A percentile compares a stretch with the other conserved stretches of the same genome.
Conservation (phyloP, 75 land plant species). For the Cupressus sempervirens region DNA sequence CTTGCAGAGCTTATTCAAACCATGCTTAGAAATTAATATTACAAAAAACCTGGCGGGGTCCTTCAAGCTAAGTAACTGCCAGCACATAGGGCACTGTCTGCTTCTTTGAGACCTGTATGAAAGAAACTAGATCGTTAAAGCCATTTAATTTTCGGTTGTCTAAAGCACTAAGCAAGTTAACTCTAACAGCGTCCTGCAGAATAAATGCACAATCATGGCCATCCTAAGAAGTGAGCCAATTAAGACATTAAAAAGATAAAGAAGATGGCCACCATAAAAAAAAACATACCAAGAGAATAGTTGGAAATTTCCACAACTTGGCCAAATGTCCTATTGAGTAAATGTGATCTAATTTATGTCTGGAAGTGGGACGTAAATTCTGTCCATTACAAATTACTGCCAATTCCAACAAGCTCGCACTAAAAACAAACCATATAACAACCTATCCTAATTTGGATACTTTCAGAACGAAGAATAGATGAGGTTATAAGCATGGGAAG, state of each 20-base stretch:
- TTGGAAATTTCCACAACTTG: not conserved
- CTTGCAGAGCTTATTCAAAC: conserved; percentile 5
- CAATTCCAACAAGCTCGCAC: not conserved
- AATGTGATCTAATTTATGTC: not conserved
- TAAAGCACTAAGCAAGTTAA: conserved; percentile 8
- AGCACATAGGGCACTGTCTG: conserved; percentile 99
- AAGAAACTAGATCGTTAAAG: not conserved
- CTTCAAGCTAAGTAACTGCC: conserved; percentile 81
- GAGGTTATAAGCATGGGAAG: not conserved
- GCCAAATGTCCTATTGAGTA: not conserved
- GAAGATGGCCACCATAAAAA: not conserved
- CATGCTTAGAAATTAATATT: not conserved
- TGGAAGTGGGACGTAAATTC: not conserved
- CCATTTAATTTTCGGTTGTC: not conserved
- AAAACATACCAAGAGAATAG: not conserved
- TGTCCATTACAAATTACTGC: not conserved
- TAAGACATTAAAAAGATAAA: not conserved
- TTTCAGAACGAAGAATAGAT: not conserved
- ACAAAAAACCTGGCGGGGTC: conserved; percentile 72
- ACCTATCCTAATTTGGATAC: not conserved
- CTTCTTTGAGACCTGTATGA: conserved; percentile 88
- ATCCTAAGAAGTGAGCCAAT: not conserved
- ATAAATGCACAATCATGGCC: not conserved
- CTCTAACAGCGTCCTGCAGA: too few species aligned
- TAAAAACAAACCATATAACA: not conserved